Evolutionary conservation across 1,284 basidiomycete species (phyloP), one percentile per base, ranked within the genome.

Genomic region (Flammula alnicola): DNA sequence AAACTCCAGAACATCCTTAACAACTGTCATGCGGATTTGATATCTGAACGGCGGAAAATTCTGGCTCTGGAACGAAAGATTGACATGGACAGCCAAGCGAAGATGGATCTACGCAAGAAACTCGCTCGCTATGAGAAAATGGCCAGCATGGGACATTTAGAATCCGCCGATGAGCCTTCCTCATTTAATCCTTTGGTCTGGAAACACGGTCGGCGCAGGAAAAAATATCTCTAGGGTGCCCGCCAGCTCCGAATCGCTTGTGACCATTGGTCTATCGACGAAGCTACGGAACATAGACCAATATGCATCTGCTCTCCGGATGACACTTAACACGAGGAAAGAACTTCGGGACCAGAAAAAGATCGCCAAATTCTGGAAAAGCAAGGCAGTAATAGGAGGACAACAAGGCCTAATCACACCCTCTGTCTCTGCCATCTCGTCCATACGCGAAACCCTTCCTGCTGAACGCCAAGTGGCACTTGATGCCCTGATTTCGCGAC

Each of bases 331-430:
- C 29, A 68, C 75, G 35, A 72, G 81, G 38, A 71, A 69, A 49
- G 74, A 80, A 39, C 71, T 79, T 36, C 71, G 68, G 36, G 71
- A 73, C 16, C 74, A 70, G 59, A 76, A 70, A 61, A 80, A 78
- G 55, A 63, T 69, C 29, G 68, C 76, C 38, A 77, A 73, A 51
- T 84, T 79, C 51, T 83, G 81, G 82, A 83, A 80, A 63, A 66
- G 63, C 11, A 61, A 67, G 29, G 80, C 79, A 10, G 25, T 68
- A 3, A 41, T 16, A 27, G 49, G 56, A 14, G 54, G 58, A 42
- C 64, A 72, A 37, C 39, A 55, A 17, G 63, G 66, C 22, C 65
- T 68, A 1, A 64, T 83, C 48, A 83, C 81, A 0, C 80, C 81
- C 25, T 81, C 79, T 1, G 66, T 69, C 3, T 83, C 81, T 16